Evolutionary conservation across 164 flowering plant genomes (phyloP).

Genomic region (Dillenia turbinata): DNA sequence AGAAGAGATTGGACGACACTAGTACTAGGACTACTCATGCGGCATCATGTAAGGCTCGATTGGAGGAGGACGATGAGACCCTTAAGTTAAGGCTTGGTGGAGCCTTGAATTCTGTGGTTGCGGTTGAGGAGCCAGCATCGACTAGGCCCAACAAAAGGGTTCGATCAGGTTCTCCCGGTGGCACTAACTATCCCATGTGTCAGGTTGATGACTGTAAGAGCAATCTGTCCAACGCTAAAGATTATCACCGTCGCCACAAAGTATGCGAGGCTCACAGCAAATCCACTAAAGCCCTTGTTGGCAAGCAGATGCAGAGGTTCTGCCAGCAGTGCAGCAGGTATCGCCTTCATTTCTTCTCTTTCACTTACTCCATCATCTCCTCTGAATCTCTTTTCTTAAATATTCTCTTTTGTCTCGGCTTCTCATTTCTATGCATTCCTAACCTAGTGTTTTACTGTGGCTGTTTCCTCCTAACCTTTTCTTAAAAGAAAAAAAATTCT

Average conservation of each 20-base stretch:
- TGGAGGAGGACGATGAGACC: constrained; percentile 33
- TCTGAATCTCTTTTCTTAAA: too few relatives aligned
- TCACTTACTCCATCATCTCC: too few relatives aligned
- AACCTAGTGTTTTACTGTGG: too few relatives aligned
- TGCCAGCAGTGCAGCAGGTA: constrained; percentile 98
- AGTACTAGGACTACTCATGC: background rate
- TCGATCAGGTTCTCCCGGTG: constrained; percentile 69
- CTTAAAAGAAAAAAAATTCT: too few relatives aligned
- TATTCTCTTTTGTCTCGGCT: too few relatives aligned
- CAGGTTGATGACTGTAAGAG: constrained; percentile 83
- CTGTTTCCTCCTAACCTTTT: too few relatives aligned
- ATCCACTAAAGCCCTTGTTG: constrained; percentile 68
- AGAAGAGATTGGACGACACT: constrained; percentile 14
- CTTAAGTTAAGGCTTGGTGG: constrained; percentile 62
- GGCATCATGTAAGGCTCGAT: constrained; percentile 9
- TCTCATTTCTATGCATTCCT: too few relatives aligned
- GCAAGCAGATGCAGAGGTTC: constrained; percentile 83
- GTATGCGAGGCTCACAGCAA: constrained; percentile 87
- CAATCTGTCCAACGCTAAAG: constrained; percentile 72
- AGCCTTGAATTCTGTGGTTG: constrained; percentile 21
- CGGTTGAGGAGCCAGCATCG: constrained; percentile 25
- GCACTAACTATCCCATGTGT: constrained; percentile 58
- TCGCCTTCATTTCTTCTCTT: background rate
- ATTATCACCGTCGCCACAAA: constrained; percentile 88
- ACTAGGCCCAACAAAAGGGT: constrained; percentile 55